Evolutionary conservation across 192 early-diverging fungal genomes (phyloP).

Genomic region (Podila clonocystis): DNA sequence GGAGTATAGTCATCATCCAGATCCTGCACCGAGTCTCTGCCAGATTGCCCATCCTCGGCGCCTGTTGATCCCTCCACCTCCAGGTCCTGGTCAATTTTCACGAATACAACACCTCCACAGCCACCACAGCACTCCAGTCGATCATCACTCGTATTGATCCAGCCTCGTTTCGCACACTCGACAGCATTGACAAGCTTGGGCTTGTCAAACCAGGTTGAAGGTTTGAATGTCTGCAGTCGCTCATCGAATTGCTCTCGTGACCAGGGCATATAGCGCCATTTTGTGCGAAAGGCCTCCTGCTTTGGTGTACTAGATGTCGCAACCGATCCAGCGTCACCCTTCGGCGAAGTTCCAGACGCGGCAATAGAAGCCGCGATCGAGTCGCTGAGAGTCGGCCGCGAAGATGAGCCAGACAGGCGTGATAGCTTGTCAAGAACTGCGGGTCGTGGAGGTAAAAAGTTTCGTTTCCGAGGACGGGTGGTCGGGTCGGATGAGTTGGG

Average conservation of each 20-base stretch:
- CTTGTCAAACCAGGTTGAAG: conserved; percentile 50
- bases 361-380: conserved; percentile 44
- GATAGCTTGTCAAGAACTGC: conserved; percentile 34
- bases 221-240: conserved; percentile 43
- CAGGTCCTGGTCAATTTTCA: conserved; percentile 17
- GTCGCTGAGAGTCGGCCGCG: conserved; percentile 21
- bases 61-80: neutral
- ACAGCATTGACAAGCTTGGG: conserved; percentile 41
- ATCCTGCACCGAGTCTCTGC: neutral
- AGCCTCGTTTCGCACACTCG: conserved; percentile 46
- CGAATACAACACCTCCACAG: conserved; percentile 39
- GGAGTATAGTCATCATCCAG: neutral
- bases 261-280: conserved; percentile 35
- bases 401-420: conserved; percentile 2
- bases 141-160: conserved; percentile 42
- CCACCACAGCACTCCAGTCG: conserved; percentile 47
- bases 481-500: neutral
- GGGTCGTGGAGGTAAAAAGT: conserved; percentile 25
- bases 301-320: neutral
- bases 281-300: neutral
- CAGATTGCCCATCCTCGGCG: neutral
- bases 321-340: neutral
- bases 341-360: conserved; percentile 1
- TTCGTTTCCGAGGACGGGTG: conserved; percentile 3
- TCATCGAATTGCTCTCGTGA: conserved; percentile 45